A percentile compares a stretch with the other conserved stretches of the same genome.
phyloP scores from a whole-genome alignment of 352 stramenopile species.

The Pythium rishiriense region DNA sequence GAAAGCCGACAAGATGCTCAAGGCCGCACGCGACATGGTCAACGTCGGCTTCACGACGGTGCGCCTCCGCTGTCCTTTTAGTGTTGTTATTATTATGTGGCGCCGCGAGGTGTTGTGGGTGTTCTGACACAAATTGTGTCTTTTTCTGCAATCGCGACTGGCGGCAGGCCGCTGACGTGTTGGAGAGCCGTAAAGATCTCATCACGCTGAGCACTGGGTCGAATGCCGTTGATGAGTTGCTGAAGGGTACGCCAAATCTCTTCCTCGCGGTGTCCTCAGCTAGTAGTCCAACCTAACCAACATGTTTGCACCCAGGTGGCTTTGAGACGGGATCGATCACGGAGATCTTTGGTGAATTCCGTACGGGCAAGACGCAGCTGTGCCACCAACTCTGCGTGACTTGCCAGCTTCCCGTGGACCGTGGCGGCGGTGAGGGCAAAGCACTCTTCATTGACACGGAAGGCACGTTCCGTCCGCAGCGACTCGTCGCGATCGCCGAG shows the following conservation, averaged over 20 bases:
- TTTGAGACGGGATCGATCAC: conserved; percentile 99
- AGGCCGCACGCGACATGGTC: conserved; percentile 96
- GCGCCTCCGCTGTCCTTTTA: conserved; percentile 16
- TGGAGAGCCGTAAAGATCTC: conserved; percentile 90
- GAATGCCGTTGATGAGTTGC: conserved; percentile 87
- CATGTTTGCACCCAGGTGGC: conserved; percentile 60
- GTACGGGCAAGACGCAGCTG: conserved; percentile 99
- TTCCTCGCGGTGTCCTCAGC: background rate
- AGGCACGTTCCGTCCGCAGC: conserved; percentile 97
- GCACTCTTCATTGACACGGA: conserved; percentile 99
- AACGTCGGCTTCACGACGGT: conserved; percentile 99
- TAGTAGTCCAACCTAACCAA: background rate
- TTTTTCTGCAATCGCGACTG: conserved; percentile 1
- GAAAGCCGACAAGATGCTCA: conserved; percentile 99
- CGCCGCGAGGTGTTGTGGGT: background rate
- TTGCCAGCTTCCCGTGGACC: conserved; percentile 96
- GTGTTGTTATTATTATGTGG: too few relatives aligned
- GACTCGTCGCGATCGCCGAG: conserved; percentile 97
- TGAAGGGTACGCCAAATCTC: conserved; percentile 62
- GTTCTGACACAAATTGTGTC: background rate
- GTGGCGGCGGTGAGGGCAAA: conserved; percentile 97
- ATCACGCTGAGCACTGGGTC: conserved; percentile 94
- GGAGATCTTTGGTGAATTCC: conserved; percentile 99
- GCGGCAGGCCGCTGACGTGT: conserved; percentile 79
- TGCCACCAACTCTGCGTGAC: conserved; percentile 99